These are phyloP conservation scores for Eucalyptus victrix DNA, from an alignment of 345 rosid species.

Conservation along the genomic window DNA sequence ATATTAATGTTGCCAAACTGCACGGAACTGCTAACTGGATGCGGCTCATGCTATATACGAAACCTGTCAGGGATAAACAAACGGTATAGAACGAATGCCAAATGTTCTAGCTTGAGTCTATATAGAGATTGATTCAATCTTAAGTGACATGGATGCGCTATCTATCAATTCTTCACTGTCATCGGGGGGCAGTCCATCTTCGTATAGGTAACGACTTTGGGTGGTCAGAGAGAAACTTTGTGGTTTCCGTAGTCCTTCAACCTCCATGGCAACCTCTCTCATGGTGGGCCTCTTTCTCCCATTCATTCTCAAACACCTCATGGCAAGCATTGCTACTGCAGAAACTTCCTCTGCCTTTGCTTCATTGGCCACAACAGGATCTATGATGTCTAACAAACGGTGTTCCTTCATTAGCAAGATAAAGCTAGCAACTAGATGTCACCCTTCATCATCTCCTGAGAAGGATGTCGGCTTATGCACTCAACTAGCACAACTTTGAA, in stretches of 20 bases:
- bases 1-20: too few relatives aligned
- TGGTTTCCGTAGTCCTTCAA: neutral
- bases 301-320: neutral
- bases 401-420: neutral
- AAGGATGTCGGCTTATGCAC: neutral
- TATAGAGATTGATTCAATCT: neutral
- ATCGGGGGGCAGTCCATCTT: neutral
- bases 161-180: neutral
- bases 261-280: slow-evolving; percentile 8
- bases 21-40: neutral
- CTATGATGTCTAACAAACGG: neutral
- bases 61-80: neutral
- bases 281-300: slow-evolving; percentile 15
- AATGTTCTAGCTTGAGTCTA: neutral
- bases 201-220: neutral
- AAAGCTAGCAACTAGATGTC: neutral
- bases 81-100: neutral
- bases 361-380: neutral
- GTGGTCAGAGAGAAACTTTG: neutral
- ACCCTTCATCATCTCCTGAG: neutral
- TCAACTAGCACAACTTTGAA: slow-evolving; percentile 22
- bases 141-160: neutral
- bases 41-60: neutral
- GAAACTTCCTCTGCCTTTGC: neutral
- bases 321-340: neutral